These are phyloP conservation scores for Leishmania braziliensis DNA, from an alignment of 208 protist species.

Conservation along the genomic window DNA sequence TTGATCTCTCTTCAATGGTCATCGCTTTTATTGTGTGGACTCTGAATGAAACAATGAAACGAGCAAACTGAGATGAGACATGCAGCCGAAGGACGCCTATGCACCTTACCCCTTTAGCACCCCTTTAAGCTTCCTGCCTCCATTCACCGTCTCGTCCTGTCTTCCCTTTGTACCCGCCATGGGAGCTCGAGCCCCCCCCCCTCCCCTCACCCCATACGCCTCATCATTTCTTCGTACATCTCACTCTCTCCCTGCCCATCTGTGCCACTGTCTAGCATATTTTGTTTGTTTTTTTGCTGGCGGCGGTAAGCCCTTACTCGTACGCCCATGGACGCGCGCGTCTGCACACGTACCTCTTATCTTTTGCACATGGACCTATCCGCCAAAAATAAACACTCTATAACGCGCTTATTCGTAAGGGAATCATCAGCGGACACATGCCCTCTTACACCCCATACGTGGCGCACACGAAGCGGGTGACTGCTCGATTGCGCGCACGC, in stretches of 20 bases:
- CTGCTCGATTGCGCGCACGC: constrained; percentile 63
- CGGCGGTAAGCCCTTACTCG: neutral
- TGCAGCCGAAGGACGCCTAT: no score
- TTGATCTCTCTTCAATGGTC: neutral
- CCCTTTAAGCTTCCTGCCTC: neutral
- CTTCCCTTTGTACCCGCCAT: neutral
- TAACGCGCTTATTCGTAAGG: neutral
- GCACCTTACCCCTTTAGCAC: neutral
- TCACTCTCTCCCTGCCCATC: neutral
- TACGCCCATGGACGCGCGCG: neutral
- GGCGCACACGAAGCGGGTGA: constrained; percentile 43
- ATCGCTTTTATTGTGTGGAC: neutral
- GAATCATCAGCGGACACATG: neutral
- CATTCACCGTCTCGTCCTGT: neutral
- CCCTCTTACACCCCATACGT: constrained; percentile 39
- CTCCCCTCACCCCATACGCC: neutral
- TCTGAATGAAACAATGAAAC: neutral
- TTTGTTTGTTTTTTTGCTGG: neutral
- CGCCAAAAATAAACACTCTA: neutral
- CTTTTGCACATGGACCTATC: neutral
- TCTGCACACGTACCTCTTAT: neutral
- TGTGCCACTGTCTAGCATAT: neutral
- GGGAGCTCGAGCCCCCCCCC: neutral
- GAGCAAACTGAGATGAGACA: neutral
- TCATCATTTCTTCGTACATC: neutral